Evolutionary conservation across 768 basidiomycete genomes (phyloP), one percentile per base, ranked within the genome.

Genomic region (Pleurotus salmoneostramineus): DNA sequence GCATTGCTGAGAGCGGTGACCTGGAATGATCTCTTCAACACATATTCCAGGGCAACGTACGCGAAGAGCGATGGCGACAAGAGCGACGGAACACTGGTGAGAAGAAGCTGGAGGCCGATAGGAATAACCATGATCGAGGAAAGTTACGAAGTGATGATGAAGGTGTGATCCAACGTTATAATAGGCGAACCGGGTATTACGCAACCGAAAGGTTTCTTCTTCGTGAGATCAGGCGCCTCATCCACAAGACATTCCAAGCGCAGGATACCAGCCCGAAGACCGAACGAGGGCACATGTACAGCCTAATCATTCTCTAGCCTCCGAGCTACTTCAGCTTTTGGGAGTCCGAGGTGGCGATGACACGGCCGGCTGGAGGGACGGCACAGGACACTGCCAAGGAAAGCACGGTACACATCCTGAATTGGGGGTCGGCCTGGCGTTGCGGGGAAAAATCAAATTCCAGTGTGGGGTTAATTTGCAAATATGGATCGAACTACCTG

Each of bases 31-130:
- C 14, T 6, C 12, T 27, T 35, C 14, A 55, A n/a, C 17, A 36
- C 52, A 32, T 55, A 42, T 14, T 40, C 36, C 40, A 55, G 32
- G 10, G 21, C 40, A 55, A 32, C 52, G 21, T 55, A 55, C n/a
- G 52, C 43, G 52, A 55, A 15, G 11, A 55, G 40, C 21, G 52
- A 55, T 10, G 52, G 52, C n/a, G 52, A 36, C 14, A 55, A 31
- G 40, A 55, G 14, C 21, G 17, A 21, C 15, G 52, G 52, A 31
- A 43, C 35, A 31, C 37, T 35, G 12, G 40, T 42, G 11, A 55
- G 37, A 55, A 55, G 52, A 43, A 36, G 40, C 12, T 17, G 35
- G 17, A 55, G 40, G 27, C 52, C 52, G 15, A 55, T 42, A 21
- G 52, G 52, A 31, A 55, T 43, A 15, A 14, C 32, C 52, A 55